Conservation (phyloP, 2,329 filamentous ascomycete genomes). For the Coccinonectria pachysandricola region DNA sequence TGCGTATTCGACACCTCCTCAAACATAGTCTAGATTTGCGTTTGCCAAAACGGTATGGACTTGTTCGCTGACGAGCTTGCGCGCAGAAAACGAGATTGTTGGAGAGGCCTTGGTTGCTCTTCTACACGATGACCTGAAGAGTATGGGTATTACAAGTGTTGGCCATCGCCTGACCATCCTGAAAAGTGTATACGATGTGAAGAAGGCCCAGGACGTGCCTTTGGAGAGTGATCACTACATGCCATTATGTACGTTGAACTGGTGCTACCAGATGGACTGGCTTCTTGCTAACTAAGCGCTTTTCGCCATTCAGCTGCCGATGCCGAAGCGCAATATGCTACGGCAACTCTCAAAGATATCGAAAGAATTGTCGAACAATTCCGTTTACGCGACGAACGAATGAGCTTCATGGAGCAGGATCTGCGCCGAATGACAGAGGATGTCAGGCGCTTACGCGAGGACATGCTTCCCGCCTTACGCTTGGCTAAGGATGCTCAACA, state of each 20-base stretch:
- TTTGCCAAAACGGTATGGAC: too few relatives aligned
- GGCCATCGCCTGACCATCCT: constrained; percentile 91
- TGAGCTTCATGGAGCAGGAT: constrained; percentile 73
- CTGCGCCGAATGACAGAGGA: constrained; percentile 77
- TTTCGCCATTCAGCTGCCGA: constrained; percentile 83
- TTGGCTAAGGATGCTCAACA: constrained; percentile 87
- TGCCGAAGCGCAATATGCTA: constrained; percentile 72
- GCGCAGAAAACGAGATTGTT: constrained; percentile 90
- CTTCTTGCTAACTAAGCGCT: too few relatives aligned
- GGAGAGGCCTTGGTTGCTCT: constrained; percentile 84
- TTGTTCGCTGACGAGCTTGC: too few relatives aligned
- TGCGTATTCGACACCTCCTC: constrained; percentile 34
- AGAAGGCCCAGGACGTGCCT: constrained; percentile 84
- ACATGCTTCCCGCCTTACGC: constrained; percentile 81
- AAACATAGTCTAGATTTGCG: too few relatives aligned
- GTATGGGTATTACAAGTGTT: constrained; percentile 86
- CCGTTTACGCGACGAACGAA: constrained; percentile 79
- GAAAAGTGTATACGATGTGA: constrained; percentile 93
- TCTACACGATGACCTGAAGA: constrained; percentile 86
- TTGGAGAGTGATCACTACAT: constrained; percentile 91
- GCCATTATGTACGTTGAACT: constrained; percentile 58
- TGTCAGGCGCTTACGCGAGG: constrained; percentile 78
- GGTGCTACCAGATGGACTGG: too few relatives aligned
- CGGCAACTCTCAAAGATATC: constrained; percentile 87
- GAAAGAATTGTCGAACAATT: constrained; percentile 84